phyloP scores from a whole-genome alignment of 2,329 filamentous ascomycete species.

The Alternaria alternata region DNA sequence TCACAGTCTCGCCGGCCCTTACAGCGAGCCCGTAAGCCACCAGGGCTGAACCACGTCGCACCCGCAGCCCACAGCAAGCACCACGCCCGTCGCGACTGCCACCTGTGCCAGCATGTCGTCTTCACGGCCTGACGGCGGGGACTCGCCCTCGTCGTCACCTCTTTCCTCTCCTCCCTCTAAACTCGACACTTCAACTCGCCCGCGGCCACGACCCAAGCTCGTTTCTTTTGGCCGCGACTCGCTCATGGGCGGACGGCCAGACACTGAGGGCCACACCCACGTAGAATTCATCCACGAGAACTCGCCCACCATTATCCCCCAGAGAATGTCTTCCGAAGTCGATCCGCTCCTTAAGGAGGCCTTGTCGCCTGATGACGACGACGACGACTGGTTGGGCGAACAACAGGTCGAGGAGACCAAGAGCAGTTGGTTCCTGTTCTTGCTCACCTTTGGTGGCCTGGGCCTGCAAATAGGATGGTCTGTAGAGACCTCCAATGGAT shows the following conservation, averaged over 20 bases:
- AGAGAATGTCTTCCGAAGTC: slow-evolving; percentile 41
- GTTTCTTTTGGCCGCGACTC: slow-evolving; percentile 48
- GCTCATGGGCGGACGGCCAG: slow-evolving; percentile 26
- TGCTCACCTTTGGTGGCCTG: slow-evolving; percentile 86
- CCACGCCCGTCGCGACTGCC: slow-evolving; percentile 16
- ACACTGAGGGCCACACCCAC: slow-evolving; percentile 25
- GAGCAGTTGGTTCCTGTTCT: slow-evolving; percentile 83
- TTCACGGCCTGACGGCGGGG: slow-evolving; percentile 10
- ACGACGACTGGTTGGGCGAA: slow-evolving; percentile 53
- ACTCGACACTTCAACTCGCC: slow-evolving; percentile 28
- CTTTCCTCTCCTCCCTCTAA: slow-evolving; percentile 25
- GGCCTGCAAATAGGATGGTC: slow-evolving; percentile 95
- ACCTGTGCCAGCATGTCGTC: slow-evolving; percentile 17
- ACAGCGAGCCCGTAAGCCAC: slow-evolving; percentile 6
- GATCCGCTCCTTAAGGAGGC: slow-evolving; percentile 46
- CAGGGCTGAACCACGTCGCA: slow-evolving; percentile 27
- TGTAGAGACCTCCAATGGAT: slow-evolving; percentile 92
- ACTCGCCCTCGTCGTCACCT: slow-evolving; percentile 24
- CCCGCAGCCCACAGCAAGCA: slow-evolving; percentile 19
- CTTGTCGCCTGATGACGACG: slow-evolving; percentile 42
- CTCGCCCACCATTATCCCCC: slow-evolving; percentile 44
- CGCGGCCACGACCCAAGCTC: slow-evolving; percentile 40
- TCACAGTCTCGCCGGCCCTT: slow-evolving; percentile 20
- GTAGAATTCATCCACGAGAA: slow-evolving; percentile 45
- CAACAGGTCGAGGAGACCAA: slow-evolving; percentile 71